Evolutionary conservation across 2,329 filamentous ascomycete species (phyloP).

Genomic region (Remersonia thermophila): DNA sequence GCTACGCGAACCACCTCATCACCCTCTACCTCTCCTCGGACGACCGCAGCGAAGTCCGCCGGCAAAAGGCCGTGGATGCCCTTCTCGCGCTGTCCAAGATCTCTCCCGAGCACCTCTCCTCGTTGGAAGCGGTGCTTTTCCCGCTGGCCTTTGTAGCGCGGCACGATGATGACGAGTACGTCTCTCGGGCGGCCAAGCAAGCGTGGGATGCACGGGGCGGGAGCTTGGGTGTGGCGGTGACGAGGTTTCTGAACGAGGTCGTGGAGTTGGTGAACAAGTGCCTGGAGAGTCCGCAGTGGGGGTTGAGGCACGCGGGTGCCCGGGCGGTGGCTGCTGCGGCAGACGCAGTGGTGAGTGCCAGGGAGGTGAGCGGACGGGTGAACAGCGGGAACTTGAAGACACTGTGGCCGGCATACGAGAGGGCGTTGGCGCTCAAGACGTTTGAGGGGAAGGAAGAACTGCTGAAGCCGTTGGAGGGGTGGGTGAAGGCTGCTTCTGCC

Average conservation of each 20-base stretch:
- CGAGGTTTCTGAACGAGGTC: conserved; percentile 78
- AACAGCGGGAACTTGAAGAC: conserved; percentile 45
- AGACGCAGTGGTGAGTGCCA: conserved; percentile 48
- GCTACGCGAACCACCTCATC: conserved; percentile 42
- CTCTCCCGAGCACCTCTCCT: conserved; percentile 76
- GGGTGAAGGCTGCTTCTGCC: conserved; percentile 51
- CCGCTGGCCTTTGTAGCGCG: conserved; percentile 83
- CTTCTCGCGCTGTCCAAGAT: conserved; percentile 72
- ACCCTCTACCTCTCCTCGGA: conserved; percentile 72
- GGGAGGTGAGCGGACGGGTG: conserved; percentile 45
- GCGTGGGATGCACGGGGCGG: conserved; percentile 89
- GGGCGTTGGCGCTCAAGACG: conserved; percentile 73
- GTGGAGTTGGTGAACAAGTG: conserved; percentile 52
- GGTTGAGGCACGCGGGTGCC: conserved; percentile 77
- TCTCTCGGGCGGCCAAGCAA: conserved; percentile 65
- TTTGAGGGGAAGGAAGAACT: conserved; percentile 87
- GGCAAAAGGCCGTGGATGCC: conserved; percentile 72
- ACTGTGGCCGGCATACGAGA: conserved; percentile 77
- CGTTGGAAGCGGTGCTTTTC: conserved; percentile 60
- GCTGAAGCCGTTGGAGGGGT: conserved; percentile 64
- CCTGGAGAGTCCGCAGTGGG: conserved; percentile 75
- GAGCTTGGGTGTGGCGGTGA: conserved; percentile 61
- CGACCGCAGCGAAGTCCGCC: conserved; percentile 48
- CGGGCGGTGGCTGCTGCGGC: conserved; percentile 67
- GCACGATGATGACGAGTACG: conserved; percentile 72